Conservation (phyloP, 805 yeast genomes). For the Cyberlindnera veronae region DNA sequence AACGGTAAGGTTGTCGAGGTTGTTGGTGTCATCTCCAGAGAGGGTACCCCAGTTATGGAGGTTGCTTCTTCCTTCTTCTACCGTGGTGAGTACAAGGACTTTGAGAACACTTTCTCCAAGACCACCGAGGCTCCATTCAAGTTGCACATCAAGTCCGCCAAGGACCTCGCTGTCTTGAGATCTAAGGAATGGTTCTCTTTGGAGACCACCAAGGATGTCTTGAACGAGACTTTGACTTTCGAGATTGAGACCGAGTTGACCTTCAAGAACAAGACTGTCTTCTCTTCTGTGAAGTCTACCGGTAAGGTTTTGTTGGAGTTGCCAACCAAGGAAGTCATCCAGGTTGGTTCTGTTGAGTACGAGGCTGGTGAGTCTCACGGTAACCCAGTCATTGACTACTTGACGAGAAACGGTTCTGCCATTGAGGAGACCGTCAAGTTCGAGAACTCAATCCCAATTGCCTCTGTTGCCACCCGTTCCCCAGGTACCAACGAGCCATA, state of each 20-base stretch:
- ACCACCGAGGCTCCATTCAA: constrained; percentile 84
- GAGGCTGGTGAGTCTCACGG: constrained; percentile 93
- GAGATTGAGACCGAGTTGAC: constrained; percentile 82
- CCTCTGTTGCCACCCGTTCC: constrained; percentile 60
- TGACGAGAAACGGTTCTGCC: constrained; percentile 85
- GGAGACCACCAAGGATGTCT: constrained; percentile 64
- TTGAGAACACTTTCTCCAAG: constrained; percentile 88
- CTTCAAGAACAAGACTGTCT: constrained; percentile 73
- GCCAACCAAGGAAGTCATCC: constrained; percentile 84
- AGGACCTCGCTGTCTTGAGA: constrained; percentile 88
- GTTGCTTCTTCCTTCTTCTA: constrained; percentile 94
- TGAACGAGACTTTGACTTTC: constrained; percentile 80
- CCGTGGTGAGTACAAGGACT: constrained; percentile 89
- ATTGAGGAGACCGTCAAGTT: constrained; percentile 91
- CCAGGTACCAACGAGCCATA: constrained; percentile 97
- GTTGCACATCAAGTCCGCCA: constrained; percentile 64
- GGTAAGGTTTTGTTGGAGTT: constrained; percentile 87
- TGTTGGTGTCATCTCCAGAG: constrained; percentile 80
- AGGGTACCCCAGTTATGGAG: constrained; percentile 80
- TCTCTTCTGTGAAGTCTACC: constrained; percentile 72
- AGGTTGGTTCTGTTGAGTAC: constrained; percentile 80
- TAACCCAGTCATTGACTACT: constrained; percentile 94
- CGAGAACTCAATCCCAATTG: constrained; percentile 86
- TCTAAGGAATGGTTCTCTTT: constrained; percentile 98
- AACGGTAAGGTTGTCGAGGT: constrained; percentile 96